Evolutionary conservation across 2,329 filamentous ascomycete genomes (phyloP).

Genomic region (Dichotomopilus funicola): DNA sequence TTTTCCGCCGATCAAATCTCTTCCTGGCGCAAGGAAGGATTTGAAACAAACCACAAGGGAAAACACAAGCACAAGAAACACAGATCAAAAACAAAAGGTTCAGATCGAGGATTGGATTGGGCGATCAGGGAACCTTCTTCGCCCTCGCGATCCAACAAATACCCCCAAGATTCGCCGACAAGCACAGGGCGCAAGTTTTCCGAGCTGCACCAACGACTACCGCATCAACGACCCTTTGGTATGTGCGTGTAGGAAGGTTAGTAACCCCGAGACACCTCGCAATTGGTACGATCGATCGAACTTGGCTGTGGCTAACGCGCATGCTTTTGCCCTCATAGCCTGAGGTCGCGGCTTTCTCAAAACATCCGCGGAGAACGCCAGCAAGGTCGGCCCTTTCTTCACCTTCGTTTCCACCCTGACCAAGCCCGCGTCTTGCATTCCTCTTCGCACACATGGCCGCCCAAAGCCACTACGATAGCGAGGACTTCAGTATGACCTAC

Average conservation of each 20-base stretch:
- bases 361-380: constrained; percentile 7
- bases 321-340: constrained; percentile 12
- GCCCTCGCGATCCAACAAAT: too few relatives aligned
- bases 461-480: constrained; percentile 17
- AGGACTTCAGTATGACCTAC: constrained; percentile 40
- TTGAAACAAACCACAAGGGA: background rate
- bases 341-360: constrained; percentile 16
- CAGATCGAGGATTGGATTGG: too few relatives aligned
- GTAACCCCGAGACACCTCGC: constrained; percentile 3
- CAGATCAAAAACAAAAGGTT: background rate
- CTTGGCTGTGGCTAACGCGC: constrained; percentile 16
- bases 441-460: constrained; percentile 14
- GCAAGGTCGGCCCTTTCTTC: background rate
- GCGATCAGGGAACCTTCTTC: too few relatives aligned
- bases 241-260: constrained; percentile 21
- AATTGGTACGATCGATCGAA: constrained; percentile 7
- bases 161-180: background rate
- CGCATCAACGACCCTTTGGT: background rate
- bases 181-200: background rate
- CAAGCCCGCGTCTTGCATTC: background rate
- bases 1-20: background rate
- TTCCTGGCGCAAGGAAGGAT: background rate
- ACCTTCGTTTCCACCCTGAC: too few relatives aligned
- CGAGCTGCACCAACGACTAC: background rate
- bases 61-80: background rate